Evolutionary conservation across 2,329 filamentous ascomycete genomes (phyloP).

Genomic region (Westerdykella sp.): DNA sequence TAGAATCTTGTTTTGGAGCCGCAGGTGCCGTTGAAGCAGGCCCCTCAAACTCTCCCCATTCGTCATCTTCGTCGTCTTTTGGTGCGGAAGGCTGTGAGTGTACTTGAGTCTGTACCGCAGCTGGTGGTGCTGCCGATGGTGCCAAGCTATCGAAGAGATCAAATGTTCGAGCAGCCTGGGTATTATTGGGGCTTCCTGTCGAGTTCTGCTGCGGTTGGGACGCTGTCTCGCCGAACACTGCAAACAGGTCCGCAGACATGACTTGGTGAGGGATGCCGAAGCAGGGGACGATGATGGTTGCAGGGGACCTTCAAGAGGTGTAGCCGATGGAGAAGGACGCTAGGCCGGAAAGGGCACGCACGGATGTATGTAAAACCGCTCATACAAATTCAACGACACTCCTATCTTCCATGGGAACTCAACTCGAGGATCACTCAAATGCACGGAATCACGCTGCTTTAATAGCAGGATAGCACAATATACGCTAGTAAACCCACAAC

Average conservation of each 20-base stretch:
- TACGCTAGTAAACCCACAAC: too few species aligned
- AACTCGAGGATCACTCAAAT: too few species aligned
- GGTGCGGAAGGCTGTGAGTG: conserved; percentile 5
- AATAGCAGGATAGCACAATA: too few species aligned
- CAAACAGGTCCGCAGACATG: conserved; percentile 35
- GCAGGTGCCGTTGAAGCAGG: conserved; percentile 14
- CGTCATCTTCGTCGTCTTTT: conserved; percentile 26
- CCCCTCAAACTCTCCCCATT: conserved; percentile 40
- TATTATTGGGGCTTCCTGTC: too few species aligned
- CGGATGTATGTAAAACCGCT: too few species aligned
- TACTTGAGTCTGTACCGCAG: conserved; percentile 10
- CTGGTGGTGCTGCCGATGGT: conserved; percentile 8
- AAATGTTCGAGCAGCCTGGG: conserved; percentile 18
- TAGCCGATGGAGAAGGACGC: not conserved
- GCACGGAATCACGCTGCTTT: too few species aligned
- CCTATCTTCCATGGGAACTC: too few species aligned
- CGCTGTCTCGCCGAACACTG: conserved; percentile 25
- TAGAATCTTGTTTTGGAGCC: conserved; percentile 9
- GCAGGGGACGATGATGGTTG: not conserved
- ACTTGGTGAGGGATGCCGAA: not conserved
- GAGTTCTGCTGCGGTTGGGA: conserved; percentile 10
- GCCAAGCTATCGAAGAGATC: conserved; percentile 32
- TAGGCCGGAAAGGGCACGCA: too few species aligned
- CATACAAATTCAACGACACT: too few species aligned
- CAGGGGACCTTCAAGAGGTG: not conserved